These are phyloP conservation scores for Rhytidiadelphus loreus DNA, from an alignment of 225 moss, liverwort and hornwort species.

Conservation along the genomic window DNA sequence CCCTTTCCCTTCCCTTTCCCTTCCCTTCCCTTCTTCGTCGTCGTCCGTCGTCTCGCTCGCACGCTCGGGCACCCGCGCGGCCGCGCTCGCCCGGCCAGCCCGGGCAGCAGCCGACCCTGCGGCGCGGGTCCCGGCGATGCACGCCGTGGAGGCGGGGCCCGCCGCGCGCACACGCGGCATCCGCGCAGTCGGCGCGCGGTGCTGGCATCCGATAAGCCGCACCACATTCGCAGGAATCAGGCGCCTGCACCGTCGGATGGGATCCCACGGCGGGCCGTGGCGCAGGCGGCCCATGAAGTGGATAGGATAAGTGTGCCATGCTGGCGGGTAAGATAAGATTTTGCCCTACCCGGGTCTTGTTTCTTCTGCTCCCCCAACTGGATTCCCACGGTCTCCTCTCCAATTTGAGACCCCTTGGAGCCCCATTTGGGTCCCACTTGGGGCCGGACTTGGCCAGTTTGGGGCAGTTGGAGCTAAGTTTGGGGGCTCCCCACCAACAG, in stretches of 20 bases:
- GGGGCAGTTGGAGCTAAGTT: neutral
- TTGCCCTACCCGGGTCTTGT: neutral
- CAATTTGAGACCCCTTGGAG: neutral
- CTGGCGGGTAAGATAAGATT: constrained; percentile 59
- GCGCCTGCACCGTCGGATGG: constrained; percentile 6
- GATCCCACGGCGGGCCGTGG: neutral
- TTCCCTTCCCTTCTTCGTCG: neutral
- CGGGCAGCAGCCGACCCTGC: neutral
- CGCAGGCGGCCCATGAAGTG: constrained; percentile 16
- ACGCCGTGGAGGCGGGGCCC: constrained; percentile 8
- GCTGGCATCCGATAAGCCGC: constrained; percentile 66
- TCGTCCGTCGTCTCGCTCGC: neutral
- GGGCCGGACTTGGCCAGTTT: neutral
- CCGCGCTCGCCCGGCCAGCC: neutral
- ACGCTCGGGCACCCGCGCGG: neutral
- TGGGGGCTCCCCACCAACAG: neutral
- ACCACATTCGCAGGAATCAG: constrained; percentile 15
- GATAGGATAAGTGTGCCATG: constrained; percentile 65
- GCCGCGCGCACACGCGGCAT: constrained; percentile 19
- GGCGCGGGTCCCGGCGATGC: constrained; percentile 17
- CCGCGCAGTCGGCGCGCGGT: constrained; percentile 43
- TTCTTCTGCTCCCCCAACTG: neutral
- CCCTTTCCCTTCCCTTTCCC: too few relatives aligned
- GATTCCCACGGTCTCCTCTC: neutral
- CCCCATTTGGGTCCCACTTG: too few relatives aligned